Evolutionary conservation across 352 stramenopile genomes (phyloP).

Genomic region (Phytopythium boreale): DNA sequence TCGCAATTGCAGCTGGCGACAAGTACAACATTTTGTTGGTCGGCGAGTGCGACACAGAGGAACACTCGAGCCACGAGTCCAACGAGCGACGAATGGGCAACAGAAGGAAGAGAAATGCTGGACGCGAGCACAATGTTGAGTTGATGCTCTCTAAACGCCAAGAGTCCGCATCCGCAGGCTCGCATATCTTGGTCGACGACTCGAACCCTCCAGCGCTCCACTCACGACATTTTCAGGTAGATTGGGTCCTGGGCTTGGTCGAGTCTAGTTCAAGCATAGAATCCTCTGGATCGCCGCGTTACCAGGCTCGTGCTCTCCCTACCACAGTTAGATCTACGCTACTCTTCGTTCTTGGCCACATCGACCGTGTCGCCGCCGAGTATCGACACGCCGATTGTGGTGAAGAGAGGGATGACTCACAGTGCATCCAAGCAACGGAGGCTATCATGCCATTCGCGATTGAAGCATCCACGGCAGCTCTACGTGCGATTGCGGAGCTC

Average conservation of each 20-base stretch:
- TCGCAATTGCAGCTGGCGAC: conserved; percentile 80
- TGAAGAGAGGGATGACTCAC: neutral
- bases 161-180: neutral
- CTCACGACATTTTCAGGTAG: neutral
- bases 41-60: conserved; percentile 22
- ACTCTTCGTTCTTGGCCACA: conserved; percentile 44
- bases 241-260: neutral
- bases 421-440: neutral
- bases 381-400: conserved; percentile 13
- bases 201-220: neutral
- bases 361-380: conserved; percentile 32
- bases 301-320: neutral
- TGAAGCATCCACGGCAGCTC: conserved; percentile 28
- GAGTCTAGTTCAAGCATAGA: neutral
- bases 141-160: neutral
- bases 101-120: neutral
- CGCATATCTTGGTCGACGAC: neutral
- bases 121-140: neutral
- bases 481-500: conserved; percentile 27
- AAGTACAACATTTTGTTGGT: conserved; percentile 86
- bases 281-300: neutral
- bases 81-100: neutral
- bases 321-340: neutral
- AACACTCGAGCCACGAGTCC: neutral
- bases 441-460: conserved; percentile 28